Base-by-base conservation (phyloP, 768 basidiomycete genomes). In the Trametes punicea region DNA sequence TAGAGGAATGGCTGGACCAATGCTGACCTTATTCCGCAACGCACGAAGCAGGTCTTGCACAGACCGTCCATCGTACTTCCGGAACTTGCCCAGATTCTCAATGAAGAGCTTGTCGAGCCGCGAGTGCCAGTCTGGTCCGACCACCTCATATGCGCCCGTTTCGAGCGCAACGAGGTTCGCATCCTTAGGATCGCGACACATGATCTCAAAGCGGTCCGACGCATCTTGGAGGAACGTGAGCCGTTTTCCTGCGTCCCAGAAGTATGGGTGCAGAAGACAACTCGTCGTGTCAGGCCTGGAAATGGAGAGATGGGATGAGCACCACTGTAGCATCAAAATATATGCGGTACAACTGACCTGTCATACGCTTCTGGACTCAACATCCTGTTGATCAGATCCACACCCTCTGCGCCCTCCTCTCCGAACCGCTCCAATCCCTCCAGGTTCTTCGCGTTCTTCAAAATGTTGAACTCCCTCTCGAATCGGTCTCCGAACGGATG, bases 181-280 rank as follows among this genome's bases (percentile, higher is more conserved):
- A 54, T 96, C 92, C 54, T 84, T 85, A 0, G 95, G 94, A 45
- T 96, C 94, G 27, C 93, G 83, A 62, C 87, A 90, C 93, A 98
- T 96, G 68, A 94, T 94, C 71, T 98, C 97, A 70, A 98, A 99
- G 4, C 95, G 83, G 71, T 98, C 96, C 0, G 94, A 97, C 0
- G 94, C 92, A 60, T 98, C 97, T 71, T 96, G 95, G n/a, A 99
- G 76, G 79, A 99, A 99, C 47, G 81, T 84, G 4, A 99, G 74
- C 38, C 96, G 81, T 54, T 88, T 84, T 7, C 80, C 86, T 0
- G 94, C 75, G 51, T 93, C 87, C 97, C 97, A 99, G 77, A 98
- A 99, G 78, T 90, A 96, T 0, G 97, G 97, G 73, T 98, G 96
- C 20, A 89, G 74, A 18, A 98, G 77, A 70, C 88, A 90, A n/a